Conservation (phyloP, 116 monocot species). For the Cymodocea nodosa region DNA sequence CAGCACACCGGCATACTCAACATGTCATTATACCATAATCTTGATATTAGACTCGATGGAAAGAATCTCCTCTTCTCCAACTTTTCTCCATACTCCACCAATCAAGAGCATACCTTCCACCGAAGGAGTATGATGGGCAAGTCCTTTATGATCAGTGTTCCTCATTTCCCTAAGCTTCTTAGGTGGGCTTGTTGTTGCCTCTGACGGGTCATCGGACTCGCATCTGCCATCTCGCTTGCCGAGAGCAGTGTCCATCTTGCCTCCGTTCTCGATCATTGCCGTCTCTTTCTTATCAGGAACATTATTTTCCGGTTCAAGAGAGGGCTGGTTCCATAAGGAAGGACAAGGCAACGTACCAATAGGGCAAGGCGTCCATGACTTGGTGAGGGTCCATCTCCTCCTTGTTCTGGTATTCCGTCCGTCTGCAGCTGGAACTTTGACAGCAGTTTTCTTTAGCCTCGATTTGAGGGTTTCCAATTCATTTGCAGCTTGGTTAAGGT, state of each 20-base stretch:
- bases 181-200: slow-evolving; percentile 11
- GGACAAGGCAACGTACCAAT: slow-evolving; percentile 83
- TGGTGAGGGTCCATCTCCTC: slow-evolving; percentile 41
- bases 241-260: background rate
- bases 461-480: slow-evolving; percentile 28
- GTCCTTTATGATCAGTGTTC: background rate
- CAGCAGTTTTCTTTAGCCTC: background rate
- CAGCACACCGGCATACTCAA: too few relatives aligned
- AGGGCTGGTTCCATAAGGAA: slow-evolving; percentile 41
- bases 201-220: background rate
- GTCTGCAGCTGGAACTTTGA: background rate
- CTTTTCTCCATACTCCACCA: slow-evolving; percentile 55
- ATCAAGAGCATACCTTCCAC: slow-evolving; percentile 53
- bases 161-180: slow-evolving; percentile 25
- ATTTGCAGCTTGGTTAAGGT: slow-evolving; percentile 26
- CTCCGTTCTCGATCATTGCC: background rate
- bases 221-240: slow-evolving; percentile 12
- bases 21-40: slow-evolving; percentile 28
- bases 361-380: slow-evolving; percentile 68
- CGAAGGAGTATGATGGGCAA: slow-evolving; percentile 5
- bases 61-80: slow-evolving; percentile 54
- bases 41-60: slow-evolving; percentile 35
- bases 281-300: background rate
- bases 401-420: background rate
- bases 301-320: slow-evolving; percentile 20